Evolutionary conservation across 2,329 filamentous ascomycete species (phyloP).

Genomic region (Pseudodiploospora longispora): DNA sequence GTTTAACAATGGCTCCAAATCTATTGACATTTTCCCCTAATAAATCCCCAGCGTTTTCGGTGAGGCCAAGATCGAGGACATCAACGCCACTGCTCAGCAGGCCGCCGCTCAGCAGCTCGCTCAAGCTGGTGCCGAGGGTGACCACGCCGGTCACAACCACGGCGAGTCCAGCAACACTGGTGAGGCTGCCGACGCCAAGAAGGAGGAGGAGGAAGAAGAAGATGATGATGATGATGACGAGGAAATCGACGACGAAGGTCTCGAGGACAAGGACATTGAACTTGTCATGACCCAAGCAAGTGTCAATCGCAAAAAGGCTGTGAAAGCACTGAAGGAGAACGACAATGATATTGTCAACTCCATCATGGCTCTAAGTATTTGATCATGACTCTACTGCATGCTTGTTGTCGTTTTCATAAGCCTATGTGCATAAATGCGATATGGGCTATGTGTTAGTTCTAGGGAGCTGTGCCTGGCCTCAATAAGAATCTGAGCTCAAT

Average conservation of each 20-base stretch:
- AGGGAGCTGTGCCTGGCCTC: constrained; percentile 9
- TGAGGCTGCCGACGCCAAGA: constrained; percentile 57
- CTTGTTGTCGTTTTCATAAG: constrained; percentile 15
- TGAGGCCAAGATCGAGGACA: constrained; percentile 99
- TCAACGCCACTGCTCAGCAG: constrained; percentile 96
- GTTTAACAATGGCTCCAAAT: constrained; percentile 25
- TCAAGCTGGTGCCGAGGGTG: constrained; percentile 54
- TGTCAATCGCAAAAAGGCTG: constrained; percentile 95
- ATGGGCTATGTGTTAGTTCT: constrained; percentile 23
- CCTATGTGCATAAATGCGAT: constrained; percentile 17
- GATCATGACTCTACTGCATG: constrained; percentile 20
- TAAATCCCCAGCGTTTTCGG: constrained; percentile 73
- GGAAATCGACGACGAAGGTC: constrained; percentile 87
- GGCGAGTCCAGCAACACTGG: constrained; percentile 57
- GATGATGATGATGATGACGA: constrained; percentile 89
- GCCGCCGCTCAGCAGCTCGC: constrained; percentile 85
- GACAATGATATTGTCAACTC: constrained; percentile 99
- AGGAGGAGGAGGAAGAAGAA: constrained; percentile 67
- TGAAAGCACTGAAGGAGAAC: constrained; percentile 98
- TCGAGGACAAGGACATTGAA: constrained; percentile 99
- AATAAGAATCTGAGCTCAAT: constrained; percentile 1
- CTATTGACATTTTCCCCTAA: constrained; percentile 5
- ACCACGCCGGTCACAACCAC: constrained; percentile 66
- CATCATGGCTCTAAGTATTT: constrained; percentile 96
- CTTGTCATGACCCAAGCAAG: constrained; percentile 97